Base-by-base conservation (phyloP, 129 eudicot species). In the Flaveria robusta region DNA sequence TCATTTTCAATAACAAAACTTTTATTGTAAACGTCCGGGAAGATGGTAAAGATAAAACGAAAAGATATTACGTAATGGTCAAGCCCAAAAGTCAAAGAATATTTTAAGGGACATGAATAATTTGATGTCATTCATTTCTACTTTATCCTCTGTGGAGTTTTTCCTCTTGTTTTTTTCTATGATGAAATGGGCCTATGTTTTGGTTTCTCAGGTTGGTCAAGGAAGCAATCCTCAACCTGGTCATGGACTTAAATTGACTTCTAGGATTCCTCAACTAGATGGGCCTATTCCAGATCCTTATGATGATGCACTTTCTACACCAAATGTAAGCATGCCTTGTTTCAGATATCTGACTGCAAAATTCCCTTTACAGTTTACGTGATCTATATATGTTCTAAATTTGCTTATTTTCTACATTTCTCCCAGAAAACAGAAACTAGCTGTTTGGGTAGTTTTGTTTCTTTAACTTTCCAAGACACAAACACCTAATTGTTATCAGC, bases 241-340 rank as follows among this genome's bases (percentile, higher is more conserved):
- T 66, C 82, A 67, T 77, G 87, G 79, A 67, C 80, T 55, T 52
- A 79, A 71, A 19, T 49, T 50, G 42, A 73, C 87, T 58, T 83
- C 89, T 54, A 86, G 87, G 84, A 89, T 91, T 74, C 90, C 97
- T 67, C 99, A 95, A 84, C 79, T 85, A 52, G 99, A 95, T 81
- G 99, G 99, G 34, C 99, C 97, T 59, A 86, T 92, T 31, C 94
- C 99, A 20, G 94, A 95, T 80, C 94, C 96, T 66, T 95, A 91
- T 83, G 99, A 95, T 72, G 99, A 95, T 68, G 87, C 81, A 63
- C 99, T 95, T 73, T 95, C 99, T 62, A 95, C 99, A 39, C 99
- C 99, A 74, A 95, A 95, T 82, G 99, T 85, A 69, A 82, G 88
- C 76, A 29, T 62, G 68, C 7, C n/a, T 7, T 27, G 5, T 20